These are phyloP conservation scores for Apiospora koreana DNA, from an alignment of 2,329 filamentous ascomycete genomes.

Conservation along the genomic window DNA sequence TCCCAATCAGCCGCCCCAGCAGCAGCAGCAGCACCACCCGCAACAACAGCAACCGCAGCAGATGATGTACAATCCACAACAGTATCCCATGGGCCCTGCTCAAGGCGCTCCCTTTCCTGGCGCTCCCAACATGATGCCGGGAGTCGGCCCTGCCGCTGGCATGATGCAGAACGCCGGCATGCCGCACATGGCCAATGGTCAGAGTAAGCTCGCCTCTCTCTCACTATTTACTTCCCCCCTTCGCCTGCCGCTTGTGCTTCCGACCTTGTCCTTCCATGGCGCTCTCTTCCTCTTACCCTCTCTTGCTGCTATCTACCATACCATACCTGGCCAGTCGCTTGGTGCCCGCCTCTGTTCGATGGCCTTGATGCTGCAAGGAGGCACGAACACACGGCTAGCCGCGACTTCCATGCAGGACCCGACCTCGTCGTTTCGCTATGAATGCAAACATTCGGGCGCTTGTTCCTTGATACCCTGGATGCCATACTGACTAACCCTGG, in stretches of 20 bases:
- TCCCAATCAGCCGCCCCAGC: slow-evolving; percentile 21
- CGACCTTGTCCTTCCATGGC: slow-evolving; percentile 6
- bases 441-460: slow-evolving; percentile 8
- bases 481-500: slow-evolving; percentile 21
- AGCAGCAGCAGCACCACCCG: slow-evolving; percentile 17
- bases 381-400: slow-evolving; percentile 17
- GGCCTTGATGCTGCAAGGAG: slow-evolving; percentile 11
- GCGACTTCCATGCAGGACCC: slow-evolving; percentile 15
- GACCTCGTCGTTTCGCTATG: slow-evolving; percentile 10
- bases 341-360: background rate
- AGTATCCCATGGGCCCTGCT: slow-evolving; percentile 53
- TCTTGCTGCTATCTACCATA: slow-evolving; percentile 8
- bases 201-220: slow-evolving; percentile 51
- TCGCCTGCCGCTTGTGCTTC: slow-evolving; percentile 3
- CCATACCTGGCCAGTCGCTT: background rate
- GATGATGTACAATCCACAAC: slow-evolving; percentile 63
- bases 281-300: slow-evolving; percentile 17
- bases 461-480: slow-evolving; percentile 10
- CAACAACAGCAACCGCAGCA: slow-evolving; percentile 35
- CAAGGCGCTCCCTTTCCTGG: slow-evolving; percentile 49
- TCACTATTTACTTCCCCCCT: slow-evolving; percentile 25
- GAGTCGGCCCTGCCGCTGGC: slow-evolving; percentile 48
- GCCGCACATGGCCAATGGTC: slow-evolving; percentile 62
- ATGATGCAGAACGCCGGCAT: slow-evolving; percentile 66
- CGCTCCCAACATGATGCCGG: slow-evolving; percentile 57